A percentile compares a stretch with the other conserved stretches of the same genome.
phyloP scores from a whole-genome alignment of 2,329 filamentous ascomycete genomes.

The Fusarium tjaetaba region DNA sequence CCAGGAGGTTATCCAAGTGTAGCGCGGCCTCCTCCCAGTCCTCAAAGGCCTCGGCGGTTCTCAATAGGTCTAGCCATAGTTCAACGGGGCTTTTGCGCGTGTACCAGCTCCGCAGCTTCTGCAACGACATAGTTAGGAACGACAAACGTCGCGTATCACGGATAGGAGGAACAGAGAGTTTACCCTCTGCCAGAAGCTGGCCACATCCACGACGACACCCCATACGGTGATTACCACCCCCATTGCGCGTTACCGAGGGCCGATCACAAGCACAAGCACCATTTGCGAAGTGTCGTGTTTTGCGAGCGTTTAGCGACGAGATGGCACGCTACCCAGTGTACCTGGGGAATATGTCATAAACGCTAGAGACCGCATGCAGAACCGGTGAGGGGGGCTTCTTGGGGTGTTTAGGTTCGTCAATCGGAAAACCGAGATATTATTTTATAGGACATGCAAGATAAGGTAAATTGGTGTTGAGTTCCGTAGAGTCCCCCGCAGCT shows the following conservation, averaged over 20 bases:
- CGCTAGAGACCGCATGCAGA: conserved; percentile 24
- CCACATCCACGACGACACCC: conserved; percentile 69
- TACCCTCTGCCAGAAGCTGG: conserved; percentile 71
- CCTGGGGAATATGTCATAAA: conserved; percentile 33
- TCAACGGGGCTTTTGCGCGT: conserved; percentile 71
- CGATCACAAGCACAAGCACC: conserved; percentile 47
- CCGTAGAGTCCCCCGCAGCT: conserved; percentile 37
- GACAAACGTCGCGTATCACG: conserved; percentile 7
- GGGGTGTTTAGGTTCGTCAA: neutral
- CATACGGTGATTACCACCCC: conserved; percentile 60
- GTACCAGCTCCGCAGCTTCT: conserved; percentile 78
- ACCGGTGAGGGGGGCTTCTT: neutral
- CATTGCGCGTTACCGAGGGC: conserved; percentile 53
- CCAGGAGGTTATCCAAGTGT: conserved; percentile 83
- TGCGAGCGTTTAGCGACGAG: conserved; percentile 19
- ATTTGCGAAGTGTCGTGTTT: conserved; percentile 28
- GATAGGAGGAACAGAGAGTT: conserved; percentile 28
- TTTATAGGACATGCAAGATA: conserved; percentile 27
- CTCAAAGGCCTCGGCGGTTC: conserved; percentile 76
- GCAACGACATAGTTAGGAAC: conserved; percentile 38
- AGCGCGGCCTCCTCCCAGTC: conserved; percentile 89
- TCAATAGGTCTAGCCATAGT: conserved; percentile 72
- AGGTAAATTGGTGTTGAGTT: conserved; percentile 27
- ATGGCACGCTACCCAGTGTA: conserved; percentile 25
- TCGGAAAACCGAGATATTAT: neutral